Base-by-base conservation (phyloP, 1,284 basidiomycete genomes). In the Exsudoporus floridanus region DNA sequence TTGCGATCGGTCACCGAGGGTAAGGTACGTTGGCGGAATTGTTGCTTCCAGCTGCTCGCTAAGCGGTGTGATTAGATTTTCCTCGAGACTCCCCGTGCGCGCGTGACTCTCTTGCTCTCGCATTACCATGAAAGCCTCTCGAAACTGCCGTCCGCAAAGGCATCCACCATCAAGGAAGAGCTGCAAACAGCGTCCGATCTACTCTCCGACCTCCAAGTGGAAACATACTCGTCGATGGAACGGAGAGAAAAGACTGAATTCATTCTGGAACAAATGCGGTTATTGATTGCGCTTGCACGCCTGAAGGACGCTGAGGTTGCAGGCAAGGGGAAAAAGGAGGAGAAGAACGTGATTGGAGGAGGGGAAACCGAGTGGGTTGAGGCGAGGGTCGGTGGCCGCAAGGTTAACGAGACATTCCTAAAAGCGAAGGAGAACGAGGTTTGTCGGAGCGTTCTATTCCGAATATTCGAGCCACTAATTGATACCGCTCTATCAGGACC, bases 171-270 rank as follows among this genome's bases (percentile, higher is more conserved):
- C 39, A 84, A 83, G 65, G 81, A 91, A 60, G 82, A 87, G 49
- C 73, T 93, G 36, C 83, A 89, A 61, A 87, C 83, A 0, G 91
- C 92, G 1, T 95, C 92, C 0, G 94, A 97, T 59, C 76, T 98
- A 30, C 80, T 99, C 57, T 90, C 90, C 47, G 97, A 99, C 50
- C 84, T 99, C 1, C 94, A 98, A 74, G 95, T 99, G 40, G 97
- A 99, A 75, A 99, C 97, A 3, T 99, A 98, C 69, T 97, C 94
- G 23, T 94, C 91, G 13, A 98, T 99, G 96, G 93, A 98, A 61
- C 86, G 95, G 58, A 77, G 92, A 63, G 97, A 99, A 73, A 99
- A 99, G 80, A 97, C 93, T 10, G 94, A 98, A 68, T 98, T 99
- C 67, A 92, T 99, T 60, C 77, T 99, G 38, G 96, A 99, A 73